These are phyloP conservation scores for Ascochyta viciae-villosae DNA, from an alignment of 2,329 filamentous ascomycete species.

Conservation along the genomic window DNA sequence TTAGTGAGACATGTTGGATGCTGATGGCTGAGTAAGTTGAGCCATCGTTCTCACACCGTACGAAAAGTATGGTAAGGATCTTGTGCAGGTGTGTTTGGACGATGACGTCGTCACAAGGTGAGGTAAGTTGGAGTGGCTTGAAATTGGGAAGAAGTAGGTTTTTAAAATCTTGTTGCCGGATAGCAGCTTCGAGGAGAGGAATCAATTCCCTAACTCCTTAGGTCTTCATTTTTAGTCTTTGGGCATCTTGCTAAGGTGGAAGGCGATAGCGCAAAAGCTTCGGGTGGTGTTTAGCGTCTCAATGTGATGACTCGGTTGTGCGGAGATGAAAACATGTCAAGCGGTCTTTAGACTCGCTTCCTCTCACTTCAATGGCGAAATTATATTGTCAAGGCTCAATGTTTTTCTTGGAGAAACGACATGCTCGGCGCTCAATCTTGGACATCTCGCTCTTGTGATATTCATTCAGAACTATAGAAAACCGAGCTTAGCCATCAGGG, in stretches of 20 bases:
- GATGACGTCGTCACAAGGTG: slow-evolving; percentile 44
- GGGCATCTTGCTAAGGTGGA: too few relatives aligned
- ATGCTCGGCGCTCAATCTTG: background rate
- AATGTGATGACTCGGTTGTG: too few relatives aligned
- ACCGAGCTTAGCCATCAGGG: too few relatives aligned
- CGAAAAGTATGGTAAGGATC: slow-evolving; percentile 39
- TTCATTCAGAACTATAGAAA: background rate
- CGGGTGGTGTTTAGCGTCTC: too few relatives aligned
- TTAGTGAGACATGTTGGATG: slow-evolving; percentile 53
- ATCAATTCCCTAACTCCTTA: too few relatives aligned
- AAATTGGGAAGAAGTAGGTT: too few relatives aligned
- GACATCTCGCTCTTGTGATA: background rate
- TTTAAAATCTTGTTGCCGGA: too few relatives aligned
- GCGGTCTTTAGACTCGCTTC: background rate
- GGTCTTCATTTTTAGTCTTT: too few relatives aligned
- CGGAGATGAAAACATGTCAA: background rate
- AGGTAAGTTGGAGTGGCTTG: background rate
- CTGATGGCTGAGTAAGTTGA: slow-evolving; percentile 53
- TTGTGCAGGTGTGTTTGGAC: slow-evolving; percentile 51
- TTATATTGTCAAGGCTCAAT: background rate
- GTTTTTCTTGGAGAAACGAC: background rate
- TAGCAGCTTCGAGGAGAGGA: slow-evolving; percentile 30
- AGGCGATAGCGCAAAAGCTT: too few relatives aligned
- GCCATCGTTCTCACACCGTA: slow-evolving; percentile 26
- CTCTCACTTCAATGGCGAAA: background rate